Conservation (phyloP, 2,329 filamentous ascomycete genomes). For the Fusarium sp. region DNA sequence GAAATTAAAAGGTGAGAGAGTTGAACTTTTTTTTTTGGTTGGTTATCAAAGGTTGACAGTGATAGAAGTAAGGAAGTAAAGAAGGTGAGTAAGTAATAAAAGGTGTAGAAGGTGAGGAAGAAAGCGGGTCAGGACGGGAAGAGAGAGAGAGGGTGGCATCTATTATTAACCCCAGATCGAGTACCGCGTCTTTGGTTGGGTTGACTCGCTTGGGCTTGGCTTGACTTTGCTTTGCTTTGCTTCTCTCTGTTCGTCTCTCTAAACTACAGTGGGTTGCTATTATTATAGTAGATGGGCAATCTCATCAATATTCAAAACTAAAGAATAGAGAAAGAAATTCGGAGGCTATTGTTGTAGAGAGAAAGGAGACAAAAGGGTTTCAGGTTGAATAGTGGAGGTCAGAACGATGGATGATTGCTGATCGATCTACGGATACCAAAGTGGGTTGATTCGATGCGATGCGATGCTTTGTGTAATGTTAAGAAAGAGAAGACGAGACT, state of each 20-base stretch:
- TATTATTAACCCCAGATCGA: conserved; percentile 38
- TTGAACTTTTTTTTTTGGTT: not conserved
- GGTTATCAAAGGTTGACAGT: not conserved
- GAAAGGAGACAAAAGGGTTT: conserved; percentile 4
- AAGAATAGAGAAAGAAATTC: not conserved
- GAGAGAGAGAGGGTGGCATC: conserved; percentile 14
- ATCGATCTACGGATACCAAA: conserved; percentile 3
- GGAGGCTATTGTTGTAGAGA: not conserved
- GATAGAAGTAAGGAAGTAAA: not conserved
- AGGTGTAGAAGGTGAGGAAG: conserved; percentile 25
- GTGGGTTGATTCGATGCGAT: conserved; percentile 13
- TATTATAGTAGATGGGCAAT: not conserved
- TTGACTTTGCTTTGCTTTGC: not conserved
- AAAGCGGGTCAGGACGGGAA: conserved; percentile 33
- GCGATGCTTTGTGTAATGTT: conserved; percentile 13
- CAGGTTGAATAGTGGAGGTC: not conserved
- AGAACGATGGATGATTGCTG: not conserved
- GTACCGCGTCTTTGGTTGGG: conserved; percentile 19
- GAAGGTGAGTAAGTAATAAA: not conserved
- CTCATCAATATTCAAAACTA: not conserved
- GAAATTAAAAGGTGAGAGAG: not conserved
- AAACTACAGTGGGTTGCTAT: not conserved
- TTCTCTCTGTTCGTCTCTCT: not conserved
- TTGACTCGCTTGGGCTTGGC: conserved; percentile 6
- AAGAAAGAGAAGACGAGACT: not conserved